Evolutionary conservation across 805 yeast species (phyloP), one percentile per base, ranked within the genome.

Genomic region (Kuraishia molischiana): DNA sequence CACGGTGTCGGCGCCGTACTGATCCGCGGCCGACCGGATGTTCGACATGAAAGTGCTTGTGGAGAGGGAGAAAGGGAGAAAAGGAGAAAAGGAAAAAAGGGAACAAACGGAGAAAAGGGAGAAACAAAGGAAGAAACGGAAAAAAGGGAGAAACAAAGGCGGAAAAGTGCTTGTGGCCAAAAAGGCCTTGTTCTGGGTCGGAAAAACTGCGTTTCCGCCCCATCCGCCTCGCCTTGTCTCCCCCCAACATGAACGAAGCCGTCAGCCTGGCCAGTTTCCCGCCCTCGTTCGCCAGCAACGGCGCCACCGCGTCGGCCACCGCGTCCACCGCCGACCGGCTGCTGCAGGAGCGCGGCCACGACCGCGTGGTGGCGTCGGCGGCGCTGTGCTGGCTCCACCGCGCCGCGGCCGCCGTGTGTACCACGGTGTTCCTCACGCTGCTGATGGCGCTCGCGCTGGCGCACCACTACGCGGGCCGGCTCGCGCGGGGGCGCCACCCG

Each of bases 361-460:
- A 9, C 13, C 6, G 5, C 17, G 17, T 28, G 17, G 13, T 28
- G 17, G 13, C 17, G 17, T 28, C 17, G 6, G 13, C 31, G 17
- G 17, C 26, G 11, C 26, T 22, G 11, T 22, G 10, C 13, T 14
- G 17, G 17, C 31, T 28, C 13, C 31, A 28, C 17, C 13, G 17
- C 6, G 17, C 13, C 6, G 31, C 13, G 17, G 31, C 55, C 11
- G 41, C 41, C 22, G 32, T 51, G 11, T 51, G 48, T 33, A 45
- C 52, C 21, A 44, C 49, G 22, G 17, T 52, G 5, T 52, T 54
- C 24, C 45, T 56, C n/a, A 17, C 49, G 3, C 31, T 51, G 1
- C 39, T 56, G 34, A 51, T 54, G 56, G 18, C 33, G 4, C 21
- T 45, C 17, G 56, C 61, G 9, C 21, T 52, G 14, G n/a, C 44